Evolutionary conservation across 2,329 filamentous ascomycete species (phyloP), one percentile per base, ranked within the genome.

Genomic region (Plectosphaerella sp.): DNA sequence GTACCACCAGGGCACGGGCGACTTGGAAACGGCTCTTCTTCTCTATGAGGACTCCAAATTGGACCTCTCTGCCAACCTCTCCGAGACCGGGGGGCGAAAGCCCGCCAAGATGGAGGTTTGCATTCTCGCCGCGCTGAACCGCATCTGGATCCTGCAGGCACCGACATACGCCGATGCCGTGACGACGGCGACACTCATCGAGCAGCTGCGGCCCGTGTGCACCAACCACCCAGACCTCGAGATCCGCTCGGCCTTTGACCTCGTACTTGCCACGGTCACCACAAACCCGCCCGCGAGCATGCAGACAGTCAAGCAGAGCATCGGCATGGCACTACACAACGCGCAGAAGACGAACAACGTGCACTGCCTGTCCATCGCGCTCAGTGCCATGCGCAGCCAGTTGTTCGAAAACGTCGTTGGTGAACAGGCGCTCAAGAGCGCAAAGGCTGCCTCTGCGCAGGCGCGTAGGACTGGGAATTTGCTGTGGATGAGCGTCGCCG

Each of bases 351-450:
- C 87, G 9, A 77, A 78, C 51, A 96, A 96, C 65, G 83, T 83
- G 28, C 88, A 95, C 58, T 87, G 92, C 50, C 79, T 91, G n/a
- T 86, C 86, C 47, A 88, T 97, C 57, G 86, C 88, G 6, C 81
- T 97, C 54, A 91, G 86, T 59, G 86, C 94, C 58, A 95, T 97
- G 88, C 87, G 88, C 49, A 84, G 81, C 62, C 82, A 85, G 49
- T 88, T 96, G 62, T 97, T 92, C 67, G 86, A 87, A 45, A 87
- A 88, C 54, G 87, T 92, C 14, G 83, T 95, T 4, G 91, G 91
- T 48, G 87, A 88, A 53, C 88, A 92, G 66, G 87, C 88, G 0
- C 77, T 89, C 54, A 91, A 91, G 70, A 89, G 87, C 62, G 86
- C 87, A 5, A 79, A 80, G 57, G 88, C 88, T 1, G 87, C 84